Conservation (phyloP, 2,329 filamentous ascomycete species). For the Venturia nashicola region DNA sequence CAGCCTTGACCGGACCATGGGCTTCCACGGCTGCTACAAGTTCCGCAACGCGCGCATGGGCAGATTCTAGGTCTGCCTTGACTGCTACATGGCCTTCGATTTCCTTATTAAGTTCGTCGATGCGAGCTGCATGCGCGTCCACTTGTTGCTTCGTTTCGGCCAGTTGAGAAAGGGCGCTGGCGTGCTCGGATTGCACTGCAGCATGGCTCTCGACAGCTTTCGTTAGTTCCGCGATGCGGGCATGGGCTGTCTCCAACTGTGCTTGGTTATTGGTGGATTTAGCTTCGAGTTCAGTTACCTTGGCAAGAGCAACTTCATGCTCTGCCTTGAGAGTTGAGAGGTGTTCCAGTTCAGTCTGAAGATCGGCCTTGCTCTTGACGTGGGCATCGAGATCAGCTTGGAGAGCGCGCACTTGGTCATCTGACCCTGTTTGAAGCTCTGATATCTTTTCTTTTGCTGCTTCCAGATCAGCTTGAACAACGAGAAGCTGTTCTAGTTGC, state of each 20-base stretch:
- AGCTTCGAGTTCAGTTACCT: background rate
- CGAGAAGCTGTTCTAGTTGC: conserved; percentile 1
- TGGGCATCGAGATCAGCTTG: conserved; percentile 1
- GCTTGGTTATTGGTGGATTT: background rate
- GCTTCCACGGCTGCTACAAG: background rate
- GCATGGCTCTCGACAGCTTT: background rate
- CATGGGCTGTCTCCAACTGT: background rate
- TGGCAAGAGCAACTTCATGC: background rate
- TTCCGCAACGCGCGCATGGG: background rate
- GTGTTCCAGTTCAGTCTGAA: background rate
- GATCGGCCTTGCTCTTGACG: background rate
- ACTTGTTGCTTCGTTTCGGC: conserved; percentile 5
- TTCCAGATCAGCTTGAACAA: background rate
- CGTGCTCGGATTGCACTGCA: background rate
- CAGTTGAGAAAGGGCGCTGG: background rate
- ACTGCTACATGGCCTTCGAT: conserved; percentile 1
- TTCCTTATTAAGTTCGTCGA: conserved; percentile 2
- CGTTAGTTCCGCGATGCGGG: background rate
- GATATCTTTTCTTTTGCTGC: background rate
- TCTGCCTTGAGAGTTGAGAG: background rate
- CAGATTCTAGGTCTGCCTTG: conserved; percentile 6
- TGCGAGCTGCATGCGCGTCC: conserved; percentile 1
- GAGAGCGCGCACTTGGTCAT: conserved; percentile 2
- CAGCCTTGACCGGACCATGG: background rate
- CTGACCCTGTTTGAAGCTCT: background rate